Base-by-base conservation (phyloP, 1,284 basidiomycete species). In the Neolentinus lepideus region DNA sequence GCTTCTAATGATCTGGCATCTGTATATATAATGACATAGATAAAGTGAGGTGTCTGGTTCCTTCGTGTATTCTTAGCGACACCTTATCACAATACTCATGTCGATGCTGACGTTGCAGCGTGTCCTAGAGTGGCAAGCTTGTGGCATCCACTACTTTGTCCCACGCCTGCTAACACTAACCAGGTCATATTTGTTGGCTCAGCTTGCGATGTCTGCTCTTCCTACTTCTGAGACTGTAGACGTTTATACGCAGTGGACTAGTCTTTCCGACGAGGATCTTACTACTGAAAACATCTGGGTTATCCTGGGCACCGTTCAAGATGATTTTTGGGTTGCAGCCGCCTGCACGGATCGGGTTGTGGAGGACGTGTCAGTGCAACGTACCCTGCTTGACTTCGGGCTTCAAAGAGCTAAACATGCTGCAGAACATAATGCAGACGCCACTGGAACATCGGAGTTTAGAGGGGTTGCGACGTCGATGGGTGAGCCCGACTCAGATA, bases 301-400 rank as follows among this genome's bases (percentile, higher is more conserved):
- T 35, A 64, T 75, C n/a, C 74, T 92, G n/a, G 69, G 67, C 6
- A 63, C 70, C 22, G 68, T 86, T 33, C 67, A 74, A 38, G 81
- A 90, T 63, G 84, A 91, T 65, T 70, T 87, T 10, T 91, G 88
- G 88, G 84, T 84, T 19, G 77, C 77, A 48, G 81, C 85, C 29
- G 88, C 89, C 8, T 88, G 83, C 61, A 71, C 75, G 14, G 89
- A 92, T 71, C 76, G 86, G 57, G 68, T 88, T 38, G 70, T 88
- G 14, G 76, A 87, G 58, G 75, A 83, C 65, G 70, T 76, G 24
- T 67, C 69, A 56, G 67, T 81, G 14, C 83, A 90, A 63, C 75
- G 74, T 58, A 71, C 71, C 10, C 68, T 92, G 25, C 73, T 91
- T 22, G 73, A 81, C 45, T 69, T 84, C 35, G 90, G 86, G 16